Evolutionary conservation across 2,329 filamentous ascomycete species (phyloP), one percentile per base, ranked within the genome.

Genomic region (Fusarium irregulare): DNA sequence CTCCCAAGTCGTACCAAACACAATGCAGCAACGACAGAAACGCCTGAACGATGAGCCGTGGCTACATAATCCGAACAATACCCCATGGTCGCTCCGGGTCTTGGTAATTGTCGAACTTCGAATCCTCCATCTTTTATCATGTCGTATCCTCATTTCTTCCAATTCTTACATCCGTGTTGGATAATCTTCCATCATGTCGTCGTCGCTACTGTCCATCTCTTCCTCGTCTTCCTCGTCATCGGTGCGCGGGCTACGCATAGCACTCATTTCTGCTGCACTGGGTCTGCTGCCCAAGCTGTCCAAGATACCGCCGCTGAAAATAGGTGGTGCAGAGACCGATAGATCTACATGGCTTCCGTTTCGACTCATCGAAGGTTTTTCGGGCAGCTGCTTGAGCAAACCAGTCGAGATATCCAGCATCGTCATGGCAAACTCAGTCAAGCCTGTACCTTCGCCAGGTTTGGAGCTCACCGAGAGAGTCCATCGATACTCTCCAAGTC

Each of bases 401-500:
- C 89, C 89, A 0, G 89, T 91, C 21, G 88, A 91, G 56, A 91
- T 91, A 75, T 93, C 92, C 45, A 94, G 82, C 85, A 92, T 93
- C 4, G 90, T 90, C 83, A 93, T 90, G n/a, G 92, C 91, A 73
- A 93, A 93, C 66, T 88, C 86, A 1, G 89, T 91, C 56, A 91
- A 75, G 2, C 85, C 84, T 49, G 82, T 85, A 57, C 84, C 85
- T 72, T 87, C 87, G 4, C 87, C 86, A 0, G 92, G 89, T 78
- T 93, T 93, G 46, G 89, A 91, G 79, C 91, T 94, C 49, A 98
- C 94, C 11, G 91, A 92, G 58, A 98, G 84, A 12, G 95, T 98
- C 95, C 95, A 99, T 51, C 93, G 88, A 77, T 98, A 98, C 81
- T 99, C 95, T 64, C 90, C 91, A 23, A 98, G 82, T 2, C 95